Evolutionary conservation across 768 basidiomycete species (phyloP).

Genomic region (Rhodotorula toruloides): DNA sequence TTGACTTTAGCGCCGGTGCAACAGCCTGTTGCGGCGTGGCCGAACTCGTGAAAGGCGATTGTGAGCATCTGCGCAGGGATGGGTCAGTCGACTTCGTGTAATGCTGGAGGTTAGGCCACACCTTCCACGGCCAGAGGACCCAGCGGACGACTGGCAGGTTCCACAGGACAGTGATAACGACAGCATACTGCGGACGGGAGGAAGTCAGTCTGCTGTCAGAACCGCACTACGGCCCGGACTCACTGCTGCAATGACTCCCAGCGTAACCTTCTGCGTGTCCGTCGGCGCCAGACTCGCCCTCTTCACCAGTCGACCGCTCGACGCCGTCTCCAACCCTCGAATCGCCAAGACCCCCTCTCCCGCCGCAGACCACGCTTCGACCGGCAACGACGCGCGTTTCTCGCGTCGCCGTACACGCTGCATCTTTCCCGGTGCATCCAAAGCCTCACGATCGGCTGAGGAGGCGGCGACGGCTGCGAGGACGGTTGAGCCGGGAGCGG

Average conservation of each 20-base stretch:
- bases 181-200: slow-evolving; percentile 11
- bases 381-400: too few relatives aligned
- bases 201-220: background rate
- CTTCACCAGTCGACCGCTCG: background rate
- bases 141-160: slow-evolving; percentile 16
- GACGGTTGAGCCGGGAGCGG: background rate
- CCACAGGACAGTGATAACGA: slow-evolving; percentile 30
- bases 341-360: too few relatives aligned
- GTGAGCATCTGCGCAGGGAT: background rate
- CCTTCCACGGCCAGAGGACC: slow-evolving; percentile 29
- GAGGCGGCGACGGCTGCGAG: background rate
- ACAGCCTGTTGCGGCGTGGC: slow-evolving; percentile 23
- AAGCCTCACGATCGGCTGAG: background rate
- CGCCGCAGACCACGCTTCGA: background rate
- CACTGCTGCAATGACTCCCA: slow-evolving; percentile 34
- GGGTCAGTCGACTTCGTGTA: background rate
- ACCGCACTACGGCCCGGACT: background rate
- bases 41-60: slow-evolving; percentile 34
- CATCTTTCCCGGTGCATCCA: too few relatives aligned
- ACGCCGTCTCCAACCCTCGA: too few relatives aligned
- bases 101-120: background rate
- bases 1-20: slow-evolving; percentile 38
- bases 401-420: too few relatives aligned
- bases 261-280: slow-evolving; percentile 31
- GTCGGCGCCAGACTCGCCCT: slow-evolving; percentile 7